phyloP scores from a whole-genome alignment of 352 stramenopile species.

The Peronosclerospora sorghi region DNA sequence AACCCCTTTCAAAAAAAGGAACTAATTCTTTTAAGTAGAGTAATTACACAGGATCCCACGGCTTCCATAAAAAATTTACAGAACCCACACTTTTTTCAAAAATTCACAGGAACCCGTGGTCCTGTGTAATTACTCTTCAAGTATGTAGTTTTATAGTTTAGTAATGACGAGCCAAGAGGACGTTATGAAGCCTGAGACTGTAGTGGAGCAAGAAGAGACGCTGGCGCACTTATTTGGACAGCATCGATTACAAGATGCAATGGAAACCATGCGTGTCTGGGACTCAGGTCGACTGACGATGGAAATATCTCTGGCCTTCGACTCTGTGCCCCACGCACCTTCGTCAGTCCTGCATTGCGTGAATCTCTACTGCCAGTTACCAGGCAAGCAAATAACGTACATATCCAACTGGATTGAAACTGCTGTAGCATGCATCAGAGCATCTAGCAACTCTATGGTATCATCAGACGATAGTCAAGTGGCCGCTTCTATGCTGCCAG shows the following conservation, averaged over 20 bases:
- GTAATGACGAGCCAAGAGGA: slow-evolving; percentile 2
- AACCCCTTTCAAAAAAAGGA: slow-evolving; percentile 7
- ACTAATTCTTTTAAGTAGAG: background rate
- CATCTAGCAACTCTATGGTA: slow-evolving; percentile 8
- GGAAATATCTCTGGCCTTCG: slow-evolving; percentile 29
- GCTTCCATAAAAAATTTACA: too few relatives aligned
- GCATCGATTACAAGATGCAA: slow-evolving; percentile 14
- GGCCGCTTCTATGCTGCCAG: slow-evolving; percentile 32
- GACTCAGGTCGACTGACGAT: slow-evolving; percentile 18
- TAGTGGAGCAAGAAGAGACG: slow-evolving; percentile 6
- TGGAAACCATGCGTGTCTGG: slow-evolving; percentile 24
- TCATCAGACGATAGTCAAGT: slow-evolving; percentile 23
- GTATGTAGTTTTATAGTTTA: too few relatives aligned
- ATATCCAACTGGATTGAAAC: slow-evolving; percentile 14
- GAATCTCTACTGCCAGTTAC: slow-evolving; percentile 15
- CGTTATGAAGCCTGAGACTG: background rate
- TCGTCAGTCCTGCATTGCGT: slow-evolving; percentile 33
- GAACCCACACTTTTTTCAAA: too few relatives aligned
- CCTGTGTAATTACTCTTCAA: too few relatives aligned
- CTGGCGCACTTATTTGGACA: slow-evolving; percentile 28
- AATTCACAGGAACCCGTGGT: too few relatives aligned
- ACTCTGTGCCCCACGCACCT: slow-evolving; percentile 15
- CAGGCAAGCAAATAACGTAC: slow-evolving; percentile 12
- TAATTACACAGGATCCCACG: too few relatives aligned
- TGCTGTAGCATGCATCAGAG: slow-evolving; percentile 13